Evolutionary conservation across 768 basidiomycete genomes (phyloP).

Genomic region (Rhizopogon rudus): DNA sequence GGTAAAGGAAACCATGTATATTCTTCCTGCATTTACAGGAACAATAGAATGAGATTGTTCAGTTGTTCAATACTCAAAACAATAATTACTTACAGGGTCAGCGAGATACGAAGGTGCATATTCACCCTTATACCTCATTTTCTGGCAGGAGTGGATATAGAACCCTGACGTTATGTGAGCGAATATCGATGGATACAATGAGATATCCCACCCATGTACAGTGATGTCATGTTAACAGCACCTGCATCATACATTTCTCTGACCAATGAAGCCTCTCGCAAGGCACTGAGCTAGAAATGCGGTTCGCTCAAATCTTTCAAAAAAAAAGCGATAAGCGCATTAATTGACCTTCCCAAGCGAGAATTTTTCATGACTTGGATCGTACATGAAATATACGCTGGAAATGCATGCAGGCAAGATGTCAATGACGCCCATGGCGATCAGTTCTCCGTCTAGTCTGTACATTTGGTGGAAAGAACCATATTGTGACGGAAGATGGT

Average conservation of each 20-base stretch:
- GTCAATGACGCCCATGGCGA: conserved; percentile 87
- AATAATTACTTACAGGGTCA: conserved; percentile 61
- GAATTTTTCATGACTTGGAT: conserved; percentile 59
- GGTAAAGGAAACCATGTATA: conserved; percentile 73
- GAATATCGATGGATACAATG: background rate
- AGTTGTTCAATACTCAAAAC: background rate
- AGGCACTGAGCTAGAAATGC: conserved; percentile 65
- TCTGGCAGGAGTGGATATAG: conserved; percentile 87
- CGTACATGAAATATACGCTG: conserved; percentile 87
- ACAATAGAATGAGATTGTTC: background rate
- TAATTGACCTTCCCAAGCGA: conserved; percentile 70
- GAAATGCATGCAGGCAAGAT: conserved; percentile 85
- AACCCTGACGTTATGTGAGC: conserved; percentile 51
- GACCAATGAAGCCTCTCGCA: conserved; percentile 75
- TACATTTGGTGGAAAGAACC: conserved; percentile 95
- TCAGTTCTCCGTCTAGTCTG: conserved; percentile 70
- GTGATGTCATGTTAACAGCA: conserved; percentile 49
- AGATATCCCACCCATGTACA: conserved; percentile 77
- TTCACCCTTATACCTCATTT: conserved; percentile 97
- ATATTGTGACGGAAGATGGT: conserved; percentile 67
- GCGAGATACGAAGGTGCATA: conserved; percentile 83
- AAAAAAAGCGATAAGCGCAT: background rate
- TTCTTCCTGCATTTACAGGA: conserved; percentile 49
- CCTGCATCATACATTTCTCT: conserved; percentile 74
- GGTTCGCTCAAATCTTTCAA: background rate